Evolutionary conservation across 768 basidiomycete species (phyloP), one percentile per base, ranked within the genome.

Genomic region (Suillus alpinus): DNA sequence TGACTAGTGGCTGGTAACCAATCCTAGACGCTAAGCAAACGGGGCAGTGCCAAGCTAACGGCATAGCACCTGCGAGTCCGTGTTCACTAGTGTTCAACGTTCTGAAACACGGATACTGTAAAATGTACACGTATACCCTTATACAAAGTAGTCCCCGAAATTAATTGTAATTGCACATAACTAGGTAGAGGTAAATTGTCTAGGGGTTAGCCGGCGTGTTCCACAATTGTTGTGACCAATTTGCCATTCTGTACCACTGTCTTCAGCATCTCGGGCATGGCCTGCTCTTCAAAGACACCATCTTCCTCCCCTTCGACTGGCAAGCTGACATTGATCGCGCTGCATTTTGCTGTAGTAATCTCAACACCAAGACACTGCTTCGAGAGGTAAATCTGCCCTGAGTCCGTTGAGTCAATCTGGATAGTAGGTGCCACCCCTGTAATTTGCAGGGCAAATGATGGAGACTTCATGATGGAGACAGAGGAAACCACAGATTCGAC

Each of bases 251-350:
- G 77, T 31, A 99, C 79, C 39, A 86, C 82, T 20, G 92, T 92
- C 81, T 86, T 93, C 74, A 99, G 80, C 92, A 97, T 98, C 77
- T 99, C 97, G 0, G 97, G 96, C 20, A 99, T 78, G 0, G 96
- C 82, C 64, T 87, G 86, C 74, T 99, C 97, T 63, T 84, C 84
- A 67, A 95, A 98, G 49, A 95, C 80, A 6, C 95, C 96, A 10
- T 96, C 94, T 71, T 97, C 94, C 65, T 94, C 94, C 18, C 86
- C 92, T 65, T 87, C 86, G 1, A 89, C 86, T 0, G 94, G 95
- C 23, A 98, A 70, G 66, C 85, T 92, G 64, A 99, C 80, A 75
- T 98, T 99, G 75, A 99, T 91, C 36, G 87, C 81, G 68, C 91
- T 94, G 74, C 93, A 95, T 76, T 98, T 98, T 56, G 94, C 89